Base-by-base conservation (phyloP, 148 eudicot genomes). In the Hydrangea macrophylla region DNA sequence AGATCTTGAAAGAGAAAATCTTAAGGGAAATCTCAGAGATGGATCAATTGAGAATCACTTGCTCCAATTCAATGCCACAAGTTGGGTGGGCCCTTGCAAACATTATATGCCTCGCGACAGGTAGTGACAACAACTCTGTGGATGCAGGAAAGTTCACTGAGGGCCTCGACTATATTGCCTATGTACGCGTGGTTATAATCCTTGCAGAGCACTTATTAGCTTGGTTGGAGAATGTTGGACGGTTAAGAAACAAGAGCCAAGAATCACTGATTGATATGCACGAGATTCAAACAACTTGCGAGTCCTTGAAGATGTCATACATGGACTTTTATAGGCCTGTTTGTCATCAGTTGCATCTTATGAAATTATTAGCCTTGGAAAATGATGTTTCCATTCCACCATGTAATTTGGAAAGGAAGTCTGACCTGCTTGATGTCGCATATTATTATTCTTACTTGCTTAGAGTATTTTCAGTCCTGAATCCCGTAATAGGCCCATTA, bases 41-140 rank as follows among this genome's bases (percentile, higher is more conserved):
- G 80, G 90, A 88, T 73, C 79, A 79, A 58, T 79, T 62, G 39
- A 67, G 70, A 73, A 68, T 55, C 27, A 77, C 79, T 36, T 37
- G 64, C 55, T 26, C 68, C 64, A 81, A 70, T 66, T 58, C 13
- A 45, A 76, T 93, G 65, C 88, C 98, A 20, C 79, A 50, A 68
- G 87, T 84, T 79, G 95, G 89, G 71, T 93, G 98, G 98, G 82
- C 76, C 74, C 96, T 90, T 65, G 92, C 92, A 75, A 93, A 93
- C 61, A 60, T 84, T 44, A 56, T 93, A 69, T 78, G 70, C 70
- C 82, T 93, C 72, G 85, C 83, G 68, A 82, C 90, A 70, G 86
- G 70, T 66, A 62, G 76, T 65, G 90, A 81, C n/a, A 73, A 61
- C 66, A 75, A 62, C 62, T 72, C 73, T 32, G 72, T 48, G 55